phyloP scores from a whole-genome alignment of 345 rosid genomes.

The Diplotaxis tenuifolia region DNA sequence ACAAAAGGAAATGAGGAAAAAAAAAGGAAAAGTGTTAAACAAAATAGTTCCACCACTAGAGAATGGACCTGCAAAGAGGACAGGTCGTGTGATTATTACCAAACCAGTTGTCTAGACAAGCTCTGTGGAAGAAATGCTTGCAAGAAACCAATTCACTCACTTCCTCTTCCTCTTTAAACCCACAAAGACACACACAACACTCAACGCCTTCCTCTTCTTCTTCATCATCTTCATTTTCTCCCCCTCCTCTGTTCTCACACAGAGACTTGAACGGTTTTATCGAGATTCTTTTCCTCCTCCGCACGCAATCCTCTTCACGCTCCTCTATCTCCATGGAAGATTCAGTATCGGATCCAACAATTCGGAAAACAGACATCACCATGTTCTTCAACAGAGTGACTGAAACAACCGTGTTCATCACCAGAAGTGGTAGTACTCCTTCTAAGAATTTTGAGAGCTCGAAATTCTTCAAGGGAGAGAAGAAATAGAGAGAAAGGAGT shows the following conservation, averaged over 20 bases:
- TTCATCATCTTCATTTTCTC: neutral
- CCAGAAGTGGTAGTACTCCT: conserved; percentile 65
- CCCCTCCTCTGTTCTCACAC: conserved; percentile 30
- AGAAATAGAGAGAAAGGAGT: neutral
- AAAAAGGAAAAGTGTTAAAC: neutral
- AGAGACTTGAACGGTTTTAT: conserved; percentile 53
- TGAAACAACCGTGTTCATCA: conserved; percentile 60
- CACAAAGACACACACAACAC: conserved; percentile 76
- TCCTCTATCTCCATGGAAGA: conserved; percentile 23
- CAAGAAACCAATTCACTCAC: conserved; percentile 73
- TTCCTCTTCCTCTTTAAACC: conserved; percentile 75
- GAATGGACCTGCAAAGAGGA: conserved; percentile 75
- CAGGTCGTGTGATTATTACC: conserved; percentile 55
- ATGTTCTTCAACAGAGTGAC: conserved; percentile 59
- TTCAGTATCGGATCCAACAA: conserved; percentile 23
- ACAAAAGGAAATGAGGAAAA: conserved; percentile 6
- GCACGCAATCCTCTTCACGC: conserved; percentile 17
- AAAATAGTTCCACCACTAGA: conserved; percentile 31
- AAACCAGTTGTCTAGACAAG: conserved; percentile 76
- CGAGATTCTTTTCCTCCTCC: conserved; percentile 36
- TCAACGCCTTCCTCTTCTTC: conserved; percentile 32
- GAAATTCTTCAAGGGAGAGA: neutral
- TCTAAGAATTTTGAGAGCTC: conserved; percentile 31
- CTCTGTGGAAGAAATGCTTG: conserved; percentile 83
- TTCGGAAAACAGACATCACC: conserved; percentile 50